phyloP scores from a whole-genome alignment of 768 basidiomycete genomes.

The Fibroporia radiculosa region DNA sequence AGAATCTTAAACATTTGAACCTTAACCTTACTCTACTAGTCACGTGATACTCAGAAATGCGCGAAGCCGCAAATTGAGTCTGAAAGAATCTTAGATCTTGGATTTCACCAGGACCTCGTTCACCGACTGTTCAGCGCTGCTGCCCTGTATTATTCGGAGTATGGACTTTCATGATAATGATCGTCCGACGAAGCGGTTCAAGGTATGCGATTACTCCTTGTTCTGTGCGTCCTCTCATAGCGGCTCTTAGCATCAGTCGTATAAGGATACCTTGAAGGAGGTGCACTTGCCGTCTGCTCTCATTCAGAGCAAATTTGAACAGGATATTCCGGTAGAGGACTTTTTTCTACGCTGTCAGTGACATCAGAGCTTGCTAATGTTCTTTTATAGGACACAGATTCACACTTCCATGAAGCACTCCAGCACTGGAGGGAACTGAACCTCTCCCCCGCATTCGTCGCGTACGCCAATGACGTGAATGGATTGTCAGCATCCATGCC shows the following conservation, averaged over 20 bases:
- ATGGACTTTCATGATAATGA: constrained; percentile 4
- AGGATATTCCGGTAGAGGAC: constrained; percentile 43
- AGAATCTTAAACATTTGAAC: no score
- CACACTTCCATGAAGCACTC: constrained; percentile 70
- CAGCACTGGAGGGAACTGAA: constrained; percentile 76
- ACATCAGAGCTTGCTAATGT: background rate
- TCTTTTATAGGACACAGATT: constrained; percentile 55
- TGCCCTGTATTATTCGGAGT: no score
- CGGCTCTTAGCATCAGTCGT: constrained; percentile 59
- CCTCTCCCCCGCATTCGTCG: constrained; percentile 65
- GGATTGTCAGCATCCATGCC: constrained; percentile 69
- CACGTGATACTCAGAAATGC: no score
- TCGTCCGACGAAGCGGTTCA: constrained; percentile 21
- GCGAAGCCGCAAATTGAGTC: no score
- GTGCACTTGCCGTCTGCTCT: constrained; percentile 69
- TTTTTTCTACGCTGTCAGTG: background rate
- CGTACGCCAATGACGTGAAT: constrained; percentile 56
- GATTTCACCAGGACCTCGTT: no score
- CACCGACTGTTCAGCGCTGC: no score
- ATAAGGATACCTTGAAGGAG: constrained; percentile 54
- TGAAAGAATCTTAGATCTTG: no score
- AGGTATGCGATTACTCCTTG: constrained; percentile 9
- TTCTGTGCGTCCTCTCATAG: no score
- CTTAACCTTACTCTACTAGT: no score
- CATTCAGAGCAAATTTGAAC: constrained; percentile 40